These are phyloP conservation scores for Histomonas meleagridis DNA, from an alignment of 208 protist genomes.

Conservation along the genomic window DNA sequence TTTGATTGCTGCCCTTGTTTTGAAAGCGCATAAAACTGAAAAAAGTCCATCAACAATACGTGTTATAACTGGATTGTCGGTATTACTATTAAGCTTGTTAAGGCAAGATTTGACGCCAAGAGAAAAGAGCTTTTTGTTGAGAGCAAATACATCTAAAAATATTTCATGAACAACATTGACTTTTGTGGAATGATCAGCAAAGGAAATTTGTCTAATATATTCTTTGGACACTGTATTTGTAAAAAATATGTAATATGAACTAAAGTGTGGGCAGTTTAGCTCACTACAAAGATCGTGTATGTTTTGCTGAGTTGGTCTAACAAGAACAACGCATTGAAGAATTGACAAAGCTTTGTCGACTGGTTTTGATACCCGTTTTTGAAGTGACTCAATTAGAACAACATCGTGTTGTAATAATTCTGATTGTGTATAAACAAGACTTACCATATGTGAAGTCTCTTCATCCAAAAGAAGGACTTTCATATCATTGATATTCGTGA, in stretches of 20 bases:
- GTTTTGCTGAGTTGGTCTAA: not conserved
- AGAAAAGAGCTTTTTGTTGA: not conserved
- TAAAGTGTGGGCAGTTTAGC: not conserved
- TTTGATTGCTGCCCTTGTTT: not conserved
- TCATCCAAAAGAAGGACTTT: slow-evolving; percentile 21
- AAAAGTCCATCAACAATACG: not conserved
- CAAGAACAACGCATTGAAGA: not conserved
- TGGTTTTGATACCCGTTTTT: not conserved
- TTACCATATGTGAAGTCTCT: not conserved
- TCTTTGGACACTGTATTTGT: not conserved
- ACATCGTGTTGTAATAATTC: slow-evolving; percentile 20
- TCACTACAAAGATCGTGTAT: not conserved
- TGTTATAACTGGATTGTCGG: not conserved
- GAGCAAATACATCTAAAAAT: not conserved
- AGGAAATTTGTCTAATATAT: not conserved
- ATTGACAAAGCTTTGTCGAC: not conserved
- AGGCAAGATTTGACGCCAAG: not conserved
- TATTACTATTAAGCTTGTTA: no score
- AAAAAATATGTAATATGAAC: slow-evolving; percentile 9
- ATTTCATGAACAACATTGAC: slow-evolving; percentile 27
- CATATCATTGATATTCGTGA: not conserved
- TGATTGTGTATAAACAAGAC: not conserved
- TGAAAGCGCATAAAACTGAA: not conserved
- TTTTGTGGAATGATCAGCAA: slow-evolving; percentile 5
- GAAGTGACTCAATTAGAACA: slow-evolving; percentile 15